Evolutionary conservation across 306 rosid species (phyloP).

Genomic region (Cucumis cinereus): DNA sequence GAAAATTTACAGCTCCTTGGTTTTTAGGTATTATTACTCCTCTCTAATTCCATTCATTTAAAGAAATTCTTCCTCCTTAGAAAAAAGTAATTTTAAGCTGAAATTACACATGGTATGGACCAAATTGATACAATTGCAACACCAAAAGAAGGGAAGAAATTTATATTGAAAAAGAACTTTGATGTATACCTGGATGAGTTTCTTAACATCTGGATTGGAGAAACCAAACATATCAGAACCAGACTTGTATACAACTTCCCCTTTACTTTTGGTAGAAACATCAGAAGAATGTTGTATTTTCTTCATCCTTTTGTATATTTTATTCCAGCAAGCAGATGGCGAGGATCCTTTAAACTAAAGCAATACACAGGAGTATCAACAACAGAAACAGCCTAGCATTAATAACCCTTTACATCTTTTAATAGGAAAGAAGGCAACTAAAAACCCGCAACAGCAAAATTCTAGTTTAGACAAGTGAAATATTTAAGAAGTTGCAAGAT

Average conservation of each 20-base stretch:
- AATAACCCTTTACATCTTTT: neutral
- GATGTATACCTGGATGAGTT: slow-evolving; percentile 60
- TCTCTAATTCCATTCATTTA: neutral
- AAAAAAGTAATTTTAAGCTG: neutral
- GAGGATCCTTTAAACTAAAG: slow-evolving; percentile 67
- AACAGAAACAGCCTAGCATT: neutral
- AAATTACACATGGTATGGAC: neutral
- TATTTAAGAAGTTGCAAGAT: neutral
- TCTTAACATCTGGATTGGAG: slow-evolving; percentile 64
- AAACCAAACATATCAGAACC: slow-evolving; percentile 96
- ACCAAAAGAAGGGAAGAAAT: neutral
- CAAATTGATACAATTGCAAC: neutral
- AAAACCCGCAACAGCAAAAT: neutral
- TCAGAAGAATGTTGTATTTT: slow-evolving; percentile 39
- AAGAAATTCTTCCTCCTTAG: neutral
- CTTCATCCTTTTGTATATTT: slow-evolving; percentile 61
- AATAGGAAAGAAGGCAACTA: neutral
- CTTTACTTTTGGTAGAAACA: slow-evolving; percentile 30
- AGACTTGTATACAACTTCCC: slow-evolving; percentile 38
- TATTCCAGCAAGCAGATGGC: slow-evolving; percentile 86
- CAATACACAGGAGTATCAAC: slow-evolving; percentile 1
- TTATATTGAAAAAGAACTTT: neutral
- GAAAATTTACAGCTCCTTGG: neutral
- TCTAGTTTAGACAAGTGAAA: neutral
- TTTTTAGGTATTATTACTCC: neutral